Evolutionary conservation across 495 filamentous ascomycete genomes (phyloP).

Genomic region (Bacidia gigantensis): DNA sequence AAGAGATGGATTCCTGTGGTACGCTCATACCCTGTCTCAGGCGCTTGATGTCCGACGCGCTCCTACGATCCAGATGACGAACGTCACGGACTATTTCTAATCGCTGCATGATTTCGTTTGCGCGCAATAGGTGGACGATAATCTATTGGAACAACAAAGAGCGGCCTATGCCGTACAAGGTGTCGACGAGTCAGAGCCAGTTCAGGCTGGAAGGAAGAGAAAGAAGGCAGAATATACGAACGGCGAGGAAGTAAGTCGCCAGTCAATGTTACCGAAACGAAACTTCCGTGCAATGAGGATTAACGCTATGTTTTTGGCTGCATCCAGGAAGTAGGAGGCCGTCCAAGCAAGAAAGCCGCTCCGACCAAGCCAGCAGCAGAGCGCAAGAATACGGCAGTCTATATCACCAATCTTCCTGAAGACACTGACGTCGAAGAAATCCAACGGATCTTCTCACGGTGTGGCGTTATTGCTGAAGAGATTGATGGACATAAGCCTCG

Average conservation of each 20-base stretch:
- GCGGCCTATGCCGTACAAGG: conserved; percentile 57
- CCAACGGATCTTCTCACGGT: conserved; percentile 66
- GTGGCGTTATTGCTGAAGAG: conserved; percentile 86
- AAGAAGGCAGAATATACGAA: conserved; percentile 55
- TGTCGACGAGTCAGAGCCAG: conserved; percentile 48
- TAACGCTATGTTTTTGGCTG: conserved; percentile 5
- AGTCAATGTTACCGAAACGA: background rate
- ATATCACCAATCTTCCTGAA: conserved; percentile 69
- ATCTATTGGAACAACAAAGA: conserved; percentile 63
- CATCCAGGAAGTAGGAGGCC: conserved; percentile 18
- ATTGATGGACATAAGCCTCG: conserved; percentile 73
- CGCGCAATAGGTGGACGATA: conserved; percentile 54
- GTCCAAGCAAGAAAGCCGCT: conserved; percentile 39
- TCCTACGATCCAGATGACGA: conserved; percentile 3
- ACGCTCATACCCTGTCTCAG: conserved; percentile 20
- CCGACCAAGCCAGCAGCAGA: conserved; percentile 41
- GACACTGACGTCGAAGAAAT: conserved; percentile 73
- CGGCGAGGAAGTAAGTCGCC: conserved; percentile 43
- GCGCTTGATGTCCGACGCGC: conserved; percentile 8
- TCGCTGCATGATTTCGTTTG: conserved; percentile 22
- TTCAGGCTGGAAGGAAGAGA: conserved; percentile 39
- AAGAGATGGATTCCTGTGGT: conserved; percentile 72
- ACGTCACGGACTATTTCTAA: conserved; percentile 19
- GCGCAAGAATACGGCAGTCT: conserved; percentile 79
- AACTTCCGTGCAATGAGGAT: background rate